These are phyloP conservation scores for Collybia nuda DNA, from an alignment of 768 basidiomycete genomes.

Conservation along the genomic window DNA sequence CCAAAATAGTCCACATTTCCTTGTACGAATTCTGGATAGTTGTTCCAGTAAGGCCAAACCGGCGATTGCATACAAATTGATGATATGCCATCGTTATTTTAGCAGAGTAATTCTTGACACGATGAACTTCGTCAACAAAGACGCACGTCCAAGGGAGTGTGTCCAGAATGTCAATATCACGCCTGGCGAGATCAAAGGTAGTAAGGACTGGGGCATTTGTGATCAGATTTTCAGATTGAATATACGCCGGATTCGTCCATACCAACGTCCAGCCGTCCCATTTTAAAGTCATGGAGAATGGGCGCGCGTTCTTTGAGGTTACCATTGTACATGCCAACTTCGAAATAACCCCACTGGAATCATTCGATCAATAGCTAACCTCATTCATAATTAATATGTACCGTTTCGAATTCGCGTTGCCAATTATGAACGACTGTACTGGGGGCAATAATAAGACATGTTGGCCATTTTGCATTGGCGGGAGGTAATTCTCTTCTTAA, in stretches of 20 bases:
- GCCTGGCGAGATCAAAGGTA: slow-evolving; percentile 73
- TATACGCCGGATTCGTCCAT: slow-evolving; percentile 24
- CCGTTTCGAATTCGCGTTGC: slow-evolving; percentile 85
- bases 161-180: slow-evolving; percentile 68
- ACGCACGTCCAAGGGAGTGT: slow-evolving; percentile 70
- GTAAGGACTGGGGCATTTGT: slow-evolving; percentile 62
- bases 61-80: slow-evolving; percentile 59
- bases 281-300: slow-evolving; percentile 68
- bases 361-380: neutral
- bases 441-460: slow-evolving; percentile 86
- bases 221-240: slow-evolving; percentile 2
- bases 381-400: slow-evolving; percentile 23
- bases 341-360: slow-evolving; percentile 90
- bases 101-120: slow-evolving; percentile 76
- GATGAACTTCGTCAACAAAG: slow-evolving; percentile 89
- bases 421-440: slow-evolving; percentile 85
- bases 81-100: slow-evolving; percentile 70
- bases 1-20: slow-evolving; percentile 89
- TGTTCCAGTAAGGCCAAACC: slow-evolving; percentile 88
- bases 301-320: slow-evolving; percentile 47
- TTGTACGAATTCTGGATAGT: slow-evolving; percentile 82
- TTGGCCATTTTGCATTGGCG: slow-evolving; percentile 78
- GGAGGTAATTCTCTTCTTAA: slow-evolving; percentile 53
- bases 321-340: slow-evolving; percentile 73
- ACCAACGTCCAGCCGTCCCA: slow-evolving; percentile 87